A percentile compares a stretch with the other conserved stretches of the same genome.
phyloP scores from a whole-genome alignment of 2,329 filamentous ascomycete genomes.

The Cordyceps javanica region DNA sequence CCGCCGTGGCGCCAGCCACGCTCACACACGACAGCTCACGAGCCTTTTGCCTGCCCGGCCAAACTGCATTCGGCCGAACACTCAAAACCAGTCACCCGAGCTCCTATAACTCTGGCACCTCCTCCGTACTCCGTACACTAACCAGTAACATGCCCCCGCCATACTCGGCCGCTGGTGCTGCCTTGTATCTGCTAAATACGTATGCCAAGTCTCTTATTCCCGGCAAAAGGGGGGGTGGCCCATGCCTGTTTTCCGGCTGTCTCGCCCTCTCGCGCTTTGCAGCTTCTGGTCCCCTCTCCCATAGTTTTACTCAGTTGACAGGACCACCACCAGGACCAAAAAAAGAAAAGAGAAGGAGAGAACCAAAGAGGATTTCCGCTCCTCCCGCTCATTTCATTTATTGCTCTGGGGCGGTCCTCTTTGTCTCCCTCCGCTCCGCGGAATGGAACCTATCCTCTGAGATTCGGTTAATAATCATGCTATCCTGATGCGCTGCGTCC shows the following conservation, averaged over 20 bases:
- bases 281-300: too few species aligned
- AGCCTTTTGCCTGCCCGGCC: neutral
- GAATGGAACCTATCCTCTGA: too few species aligned
- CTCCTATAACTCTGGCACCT: too few species aligned
- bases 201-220: slow-evolving; percentile 9
- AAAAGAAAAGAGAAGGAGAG: too few species aligned
- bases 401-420: neutral
- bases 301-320: too few species aligned
- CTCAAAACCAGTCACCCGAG: neutral
- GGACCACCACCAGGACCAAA: too few species aligned
- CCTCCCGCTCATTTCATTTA: neutral
- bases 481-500: neutral
- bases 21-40: neutral
- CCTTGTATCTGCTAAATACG: neutral
- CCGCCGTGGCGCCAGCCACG: neutral
- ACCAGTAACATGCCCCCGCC: neutral
- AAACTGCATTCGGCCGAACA: neutral
- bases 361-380: slow-evolving; percentile 1
- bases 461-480: neutral
- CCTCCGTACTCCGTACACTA: neutral
- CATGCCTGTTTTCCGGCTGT: neutral
- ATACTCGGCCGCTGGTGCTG: neutral
- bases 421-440: neutral
- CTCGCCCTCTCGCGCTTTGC: neutral
- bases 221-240: neutral